phyloP scores from a whole-genome alignment of 2,329 filamentous ascomycete species.

The Decorospora gaudefroyi region DNA sequence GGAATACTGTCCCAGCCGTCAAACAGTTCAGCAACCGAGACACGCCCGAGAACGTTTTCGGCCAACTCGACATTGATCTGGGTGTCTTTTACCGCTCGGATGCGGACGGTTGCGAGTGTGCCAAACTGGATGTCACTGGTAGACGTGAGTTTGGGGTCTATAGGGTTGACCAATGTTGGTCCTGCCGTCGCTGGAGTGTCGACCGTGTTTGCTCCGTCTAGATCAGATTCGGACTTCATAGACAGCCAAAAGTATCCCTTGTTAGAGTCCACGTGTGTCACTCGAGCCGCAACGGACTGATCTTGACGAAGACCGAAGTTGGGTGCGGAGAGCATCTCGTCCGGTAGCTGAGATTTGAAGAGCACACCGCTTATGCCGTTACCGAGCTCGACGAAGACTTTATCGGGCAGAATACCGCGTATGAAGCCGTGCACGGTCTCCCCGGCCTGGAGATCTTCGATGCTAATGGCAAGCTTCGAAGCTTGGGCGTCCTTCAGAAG shows the following conservation, averaged over 20 bases:
- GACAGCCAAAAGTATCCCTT: constrained; percentile 71
- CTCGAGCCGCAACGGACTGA: constrained; percentile 73
- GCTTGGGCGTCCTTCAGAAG: constrained; percentile 75
- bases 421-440: no score
- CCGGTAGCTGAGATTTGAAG: constrained; percentile 75
- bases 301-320: constrained; percentile 79
- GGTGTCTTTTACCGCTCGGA: constrained; percentile 85
- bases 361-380: constrained; percentile 76
- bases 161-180: constrained; percentile 58
- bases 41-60: constrained; percentile 86
- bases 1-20: constrained; percentile 85
- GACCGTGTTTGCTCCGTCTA: constrained; percentile 40
- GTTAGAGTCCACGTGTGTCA: constrained; percentile 72
- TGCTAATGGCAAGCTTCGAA: constrained; percentile 69
- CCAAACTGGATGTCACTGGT: constrained; percentile 77
- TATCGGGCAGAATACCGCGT: constrained; percentile 78
- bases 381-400: constrained; percentile 86
- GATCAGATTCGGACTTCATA: constrained; percentile 57
- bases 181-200: constrained; percentile 37
- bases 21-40: constrained; percentile 90
- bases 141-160: constrained; percentile 67
- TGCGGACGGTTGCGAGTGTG: constrained; percentile 72
- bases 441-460: constrained; percentile 73
- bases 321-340: constrained; percentile 68
- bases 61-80: constrained; percentile 90